A percentile compares a stretch with the other conserved stretches of the same genome.
These are phyloP conservation scores for Sclerotinia trifoliorum DNA, from an alignment of 2,329 filamentous ascomycete genomes.

Conservation along the genomic window DNA sequence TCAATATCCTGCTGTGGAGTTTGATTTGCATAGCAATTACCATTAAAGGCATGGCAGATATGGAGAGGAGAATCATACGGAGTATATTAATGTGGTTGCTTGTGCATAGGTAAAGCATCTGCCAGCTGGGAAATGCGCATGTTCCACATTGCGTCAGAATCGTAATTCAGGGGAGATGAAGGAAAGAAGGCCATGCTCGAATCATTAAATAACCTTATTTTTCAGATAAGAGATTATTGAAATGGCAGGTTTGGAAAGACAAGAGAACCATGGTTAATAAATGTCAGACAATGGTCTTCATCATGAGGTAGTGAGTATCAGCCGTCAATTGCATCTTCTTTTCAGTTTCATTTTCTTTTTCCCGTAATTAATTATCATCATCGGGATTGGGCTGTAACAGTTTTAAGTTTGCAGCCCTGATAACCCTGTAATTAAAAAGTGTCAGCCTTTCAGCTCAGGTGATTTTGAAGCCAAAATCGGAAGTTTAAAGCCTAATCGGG, in stretches of 20 bases:
- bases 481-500: neutral
- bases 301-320: too few relatives aligned
- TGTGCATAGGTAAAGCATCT: neutral
- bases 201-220: neutral
- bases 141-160: neutral
- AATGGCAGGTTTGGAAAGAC: too few relatives aligned
- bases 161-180: too few relatives aligned
- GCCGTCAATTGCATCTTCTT: too few relatives aligned
- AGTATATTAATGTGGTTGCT: neutral
- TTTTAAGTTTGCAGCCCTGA: neutral
- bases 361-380: too few relatives aligned
- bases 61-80: neutral
- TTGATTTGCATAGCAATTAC: too few relatives aligned
- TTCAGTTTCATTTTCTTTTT: too few relatives aligned
- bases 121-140: neutral
- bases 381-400: too few relatives aligned
- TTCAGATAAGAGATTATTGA: neutral
- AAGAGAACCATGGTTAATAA: too few relatives aligned
- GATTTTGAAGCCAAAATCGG: neutral
- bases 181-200: neutral
- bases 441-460: constrained; percentile 1
- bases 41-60: neutral
- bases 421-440: neutral
- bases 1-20: neutral
- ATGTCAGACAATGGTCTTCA: too few relatives aligned